Percentiles rank a stretch among this genome's conserved stretches.
Evolutionary conservation across 345 rosid genomes (phyloP).

Genomic region (Murraya koenigii): DNA sequence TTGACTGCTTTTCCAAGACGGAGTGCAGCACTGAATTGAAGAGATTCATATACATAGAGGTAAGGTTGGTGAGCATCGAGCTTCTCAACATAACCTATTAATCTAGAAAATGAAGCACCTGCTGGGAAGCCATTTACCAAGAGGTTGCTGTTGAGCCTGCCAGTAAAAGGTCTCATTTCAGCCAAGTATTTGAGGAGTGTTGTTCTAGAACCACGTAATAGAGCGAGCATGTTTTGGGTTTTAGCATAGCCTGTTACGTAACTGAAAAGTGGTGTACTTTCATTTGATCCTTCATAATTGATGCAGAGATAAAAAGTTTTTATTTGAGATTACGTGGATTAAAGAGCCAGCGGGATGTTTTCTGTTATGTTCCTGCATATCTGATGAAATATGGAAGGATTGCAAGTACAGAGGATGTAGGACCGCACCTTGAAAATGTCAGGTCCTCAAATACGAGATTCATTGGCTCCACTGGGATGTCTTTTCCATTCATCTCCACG

Average conservation of each 20-base stretch:
- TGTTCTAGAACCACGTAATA: slow-evolving; percentile 25
- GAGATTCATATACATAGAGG: slow-evolving; percentile 35
- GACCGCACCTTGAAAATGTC: slow-evolving; percentile 30
- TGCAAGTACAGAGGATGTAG: background rate
- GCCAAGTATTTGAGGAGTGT: slow-evolving; percentile 36
- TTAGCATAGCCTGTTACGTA: slow-evolving; percentile 24
- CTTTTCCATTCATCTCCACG: slow-evolving; percentile 16
- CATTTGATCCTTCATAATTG: slow-evolving; percentile 18
- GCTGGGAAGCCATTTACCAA: slow-evolving; percentile 13
- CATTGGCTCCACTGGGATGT: slow-evolving; percentile 28
- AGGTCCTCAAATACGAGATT: slow-evolving; percentile 26
- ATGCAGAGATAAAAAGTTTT: background rate
- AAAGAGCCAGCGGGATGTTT: too few species aligned
- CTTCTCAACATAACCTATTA: slow-evolving; percentile 31
- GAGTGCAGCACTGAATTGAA: slow-evolving; percentile 37
- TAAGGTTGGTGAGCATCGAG: slow-evolving; percentile 34
- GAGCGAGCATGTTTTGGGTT: slow-evolving; percentile 24
- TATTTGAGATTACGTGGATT: too few species aligned
- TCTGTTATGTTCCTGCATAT: too few species aligned
- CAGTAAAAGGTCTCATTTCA: slow-evolving; percentile 21
- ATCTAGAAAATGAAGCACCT: slow-evolving; percentile 18
- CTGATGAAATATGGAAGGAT: background rate
- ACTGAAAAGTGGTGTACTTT: slow-evolving; percentile 21
- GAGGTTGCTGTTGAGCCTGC: slow-evolving; percentile 1
- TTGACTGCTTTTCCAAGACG: slow-evolving; percentile 22